Base-by-base conservation (phyloP, 768 basidiomycete genomes). In the Solioccasus polychromus region DNA sequence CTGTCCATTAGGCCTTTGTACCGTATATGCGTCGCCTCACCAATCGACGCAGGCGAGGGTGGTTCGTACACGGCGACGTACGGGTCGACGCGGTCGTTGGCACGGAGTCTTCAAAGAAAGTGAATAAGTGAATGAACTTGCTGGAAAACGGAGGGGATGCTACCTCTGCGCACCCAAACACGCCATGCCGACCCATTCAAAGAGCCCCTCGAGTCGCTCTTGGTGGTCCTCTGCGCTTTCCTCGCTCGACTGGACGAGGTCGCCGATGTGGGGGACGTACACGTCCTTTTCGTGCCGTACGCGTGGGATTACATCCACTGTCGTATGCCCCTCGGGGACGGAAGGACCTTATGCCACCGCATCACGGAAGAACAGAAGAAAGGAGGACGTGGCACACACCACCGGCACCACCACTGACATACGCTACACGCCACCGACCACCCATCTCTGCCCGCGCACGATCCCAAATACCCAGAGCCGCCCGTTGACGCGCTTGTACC, bases 141-240 rank as follows among this genome's bases (percentile, higher is more conserved):
- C n/a, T 26, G 26, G 26, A 26, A 6, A 6, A 11, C 11, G 26
- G 11, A 18, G 20, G 39, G 31, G 20, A 38, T 51, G 48, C 6
- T 48, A 83, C 87, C 87, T 72, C 58, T 85, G 82, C 2, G 87
- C 71, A 12, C 79, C 83, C 5, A 88, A 57, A 45, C 71, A 72
- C 3, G 79, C 82, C 78, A 88, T 76, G 7, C 85, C 87, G 8
- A 80, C 71, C 87, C 87, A 89, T 59, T 88, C 87, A 41, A 84
- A 82, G 14, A 86, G 63, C 3, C 57, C 63, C 8, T 64, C 58
- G 34, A 77, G 63, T 8, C 69, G 67, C 9, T 68, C 66, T 7
- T 74, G 61, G 73, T 80, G 80, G 45, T 81, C 79, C 35, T 81
- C 79, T 8, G 55, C 24, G n/a, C 50, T 62, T 19, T 75, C 74